phyloP scores from a whole-genome alignment of 1,284 basidiomycete species.

The Irpex sp. region DNA sequence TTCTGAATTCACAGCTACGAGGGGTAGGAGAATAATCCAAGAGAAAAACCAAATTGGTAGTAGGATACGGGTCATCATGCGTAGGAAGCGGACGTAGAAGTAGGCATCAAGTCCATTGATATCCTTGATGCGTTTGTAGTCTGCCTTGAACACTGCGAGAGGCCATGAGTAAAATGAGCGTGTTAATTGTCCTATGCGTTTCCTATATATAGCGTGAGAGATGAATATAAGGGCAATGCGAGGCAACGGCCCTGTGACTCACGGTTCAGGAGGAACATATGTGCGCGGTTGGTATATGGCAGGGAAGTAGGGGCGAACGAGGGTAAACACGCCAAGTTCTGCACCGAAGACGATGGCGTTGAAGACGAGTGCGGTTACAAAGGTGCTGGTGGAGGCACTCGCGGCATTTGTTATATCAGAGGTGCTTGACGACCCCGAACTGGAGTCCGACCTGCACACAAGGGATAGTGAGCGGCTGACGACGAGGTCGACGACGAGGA shows the following conservation, averaged over 20 bases:
- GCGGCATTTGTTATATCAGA: slow-evolving; percentile 18
- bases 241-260: slow-evolving; percentile 22
- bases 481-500: background rate
- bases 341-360: slow-evolving; percentile 64
- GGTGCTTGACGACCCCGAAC: background rate
- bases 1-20: slow-evolving; percentile 55
- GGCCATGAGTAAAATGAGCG: slow-evolving; percentile 55
- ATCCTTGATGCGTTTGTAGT: slow-evolving; percentile 59
- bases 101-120: slow-evolving; percentile 93
- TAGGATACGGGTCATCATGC: slow-evolving; percentile 78
- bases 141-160: slow-evolving; percentile 47
- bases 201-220: slow-evolving; percentile 32
- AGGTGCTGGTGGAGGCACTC: slow-evolving; percentile 45
- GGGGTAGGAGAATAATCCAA: slow-evolving; percentile 69
- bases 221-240: background rate
- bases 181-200: slow-evolving; percentile 50
- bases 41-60: slow-evolving; percentile 80
- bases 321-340: slow-evolving; percentile 68
- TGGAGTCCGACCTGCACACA: slow-evolving; percentile 3
- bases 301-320: slow-evolving; percentile 69
- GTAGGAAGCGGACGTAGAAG: slow-evolving; percentile 88
- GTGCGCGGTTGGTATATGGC: slow-evolving; percentile 82
- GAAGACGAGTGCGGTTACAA: slow-evolving; percentile 75
- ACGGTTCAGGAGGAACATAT: slow-evolving; percentile 48
- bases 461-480: background rate